Conservation (phyloP, 2,329 filamentous ascomycete species). For the Aspergillus hortae region DNA sequence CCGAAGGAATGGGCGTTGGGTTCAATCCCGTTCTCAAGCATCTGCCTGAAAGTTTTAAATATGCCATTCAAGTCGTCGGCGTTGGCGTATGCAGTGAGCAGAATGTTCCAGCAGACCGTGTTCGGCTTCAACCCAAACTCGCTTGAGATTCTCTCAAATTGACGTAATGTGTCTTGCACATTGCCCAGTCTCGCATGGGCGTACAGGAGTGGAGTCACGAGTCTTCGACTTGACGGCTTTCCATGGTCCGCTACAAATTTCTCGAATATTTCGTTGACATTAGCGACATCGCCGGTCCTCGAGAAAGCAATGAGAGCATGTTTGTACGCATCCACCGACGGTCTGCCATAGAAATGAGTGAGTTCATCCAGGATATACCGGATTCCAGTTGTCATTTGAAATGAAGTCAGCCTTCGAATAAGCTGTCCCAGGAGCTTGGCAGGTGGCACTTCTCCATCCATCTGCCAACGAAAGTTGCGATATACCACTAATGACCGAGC, state of each 20-base stretch:
- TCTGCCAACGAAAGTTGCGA: slow-evolving; percentile 36
- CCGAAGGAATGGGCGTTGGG: slow-evolving; percentile 66
- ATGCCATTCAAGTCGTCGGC: slow-evolving; percentile 65
- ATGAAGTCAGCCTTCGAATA: slow-evolving; percentile 21
- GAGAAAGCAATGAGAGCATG: slow-evolving; percentile 42
- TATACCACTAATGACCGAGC: slow-evolving; percentile 37
- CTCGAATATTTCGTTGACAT: slow-evolving; percentile 45
- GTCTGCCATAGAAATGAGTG: slow-evolving; percentile 27
- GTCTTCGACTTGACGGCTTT: slow-evolving; percentile 24
- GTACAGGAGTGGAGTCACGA: slow-evolving; percentile 60
- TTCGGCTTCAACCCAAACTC: slow-evolving; percentile 58
- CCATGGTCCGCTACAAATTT: slow-evolving; percentile 38
- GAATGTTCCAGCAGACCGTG: slow-evolving; percentile 67
- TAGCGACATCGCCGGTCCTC: slow-evolving; percentile 43
- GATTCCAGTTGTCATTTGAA: slow-evolving; percentile 35
- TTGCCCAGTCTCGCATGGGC: slow-evolving; percentile 70
- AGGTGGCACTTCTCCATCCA: slow-evolving; percentile 20
- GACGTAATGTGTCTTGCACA: slow-evolving; percentile 53
- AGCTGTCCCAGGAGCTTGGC: slow-evolving; percentile 22
- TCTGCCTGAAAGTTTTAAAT: slow-evolving; percentile 59
- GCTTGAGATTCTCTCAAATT: slow-evolving; percentile 60
- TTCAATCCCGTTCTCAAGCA: slow-evolving; percentile 47
- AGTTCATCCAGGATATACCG: slow-evolving; percentile 42
- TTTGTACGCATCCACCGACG: slow-evolving; percentile 32
- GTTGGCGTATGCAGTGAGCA: slow-evolving; percentile 68